Conservation (phyloP, 805 yeast genomes). For the Barnettozyma siamensis region DNA sequence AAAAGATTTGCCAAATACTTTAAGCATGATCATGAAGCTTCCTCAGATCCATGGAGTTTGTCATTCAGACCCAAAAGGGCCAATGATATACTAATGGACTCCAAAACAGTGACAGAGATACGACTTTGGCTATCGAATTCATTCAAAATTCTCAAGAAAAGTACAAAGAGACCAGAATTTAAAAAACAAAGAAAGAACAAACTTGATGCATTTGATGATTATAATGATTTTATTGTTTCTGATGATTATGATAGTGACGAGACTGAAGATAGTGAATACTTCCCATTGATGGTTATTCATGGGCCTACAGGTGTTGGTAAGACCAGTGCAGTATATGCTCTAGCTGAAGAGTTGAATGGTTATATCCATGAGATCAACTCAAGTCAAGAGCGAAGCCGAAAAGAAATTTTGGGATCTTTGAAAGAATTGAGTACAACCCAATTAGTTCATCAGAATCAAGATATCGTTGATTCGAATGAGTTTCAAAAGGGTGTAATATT, state of each 20-base stretch:
- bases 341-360: constrained; percentile 55
- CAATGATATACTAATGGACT: constrained; percentile 27
- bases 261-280: constrained; percentile 32
- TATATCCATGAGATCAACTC: constrained; percentile 80
- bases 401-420: constrained; percentile 58
- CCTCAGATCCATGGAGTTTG: constrained; percentile 24
- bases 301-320: constrained; percentile 81
- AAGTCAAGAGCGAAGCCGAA: constrained; percentile 65
- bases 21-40: not conserved
- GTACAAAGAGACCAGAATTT: constrained; percentile 30
- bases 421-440: constrained; percentile 83
- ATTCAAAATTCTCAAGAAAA: constrained; percentile 28
- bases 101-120: constrained; percentile 17
- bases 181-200: constrained; percentile 20
- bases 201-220: constrained; percentile 22
- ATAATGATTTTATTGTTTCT: constrained; percentile 27
- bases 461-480: constrained; percentile 9
- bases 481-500: constrained; percentile 64
- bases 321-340: constrained; percentile 64
- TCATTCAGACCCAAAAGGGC: constrained; percentile 27
- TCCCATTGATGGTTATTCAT: constrained; percentile 57
- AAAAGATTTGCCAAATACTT: constrained; percentile 3
- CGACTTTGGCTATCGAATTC: constrained; percentile 29
- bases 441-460: constrained; percentile 48
- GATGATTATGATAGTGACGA: constrained; percentile 19